Percentiles rank a stretch among this genome's conserved stretches.
These are phyloP conservation scores for Gossypium herbaceum DNA, from an alignment of 345 rosid genomes.

Conservation along the genomic window DNA sequence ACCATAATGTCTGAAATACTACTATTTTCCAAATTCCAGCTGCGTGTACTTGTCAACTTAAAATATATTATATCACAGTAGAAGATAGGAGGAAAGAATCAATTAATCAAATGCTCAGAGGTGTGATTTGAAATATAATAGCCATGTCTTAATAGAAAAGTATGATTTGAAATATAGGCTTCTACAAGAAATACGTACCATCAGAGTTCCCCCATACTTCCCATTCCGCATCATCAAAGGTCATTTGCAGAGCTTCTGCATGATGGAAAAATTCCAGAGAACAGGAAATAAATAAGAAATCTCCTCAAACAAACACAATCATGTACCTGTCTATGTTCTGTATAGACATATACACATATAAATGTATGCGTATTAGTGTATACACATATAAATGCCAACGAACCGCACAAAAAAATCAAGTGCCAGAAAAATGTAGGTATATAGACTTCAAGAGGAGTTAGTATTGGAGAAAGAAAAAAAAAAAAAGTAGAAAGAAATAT, in stretches of 20 bases:
- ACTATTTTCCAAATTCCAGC: neutral
- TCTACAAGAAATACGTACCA: constrained; percentile 42
- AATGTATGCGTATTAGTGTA: neutral
- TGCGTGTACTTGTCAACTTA: neutral
- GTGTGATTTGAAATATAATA: neutral
- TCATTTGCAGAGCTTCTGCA: constrained; percentile 73
- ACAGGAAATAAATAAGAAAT: constrained; percentile 10
- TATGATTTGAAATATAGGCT: constrained; percentile 15
- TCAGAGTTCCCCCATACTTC: constrained; percentile 45
- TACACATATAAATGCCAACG: neutral
- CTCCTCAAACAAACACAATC: neutral
- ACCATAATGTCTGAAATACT: neutral
- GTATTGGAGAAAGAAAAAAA: neutral
- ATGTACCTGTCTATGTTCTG: neutral
- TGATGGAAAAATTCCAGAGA: constrained; percentile 15
- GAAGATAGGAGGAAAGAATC: neutral
- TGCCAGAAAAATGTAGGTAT: neutral
- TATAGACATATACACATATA: neutral
- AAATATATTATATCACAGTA: constrained; percentile 1
- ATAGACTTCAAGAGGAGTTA: neutral
- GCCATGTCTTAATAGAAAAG: neutral
- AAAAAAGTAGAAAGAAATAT: neutral
- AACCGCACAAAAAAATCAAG: neutral
- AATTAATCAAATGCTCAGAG: neutral
- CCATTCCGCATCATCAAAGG: constrained; percentile 47